Evolutionary conservation across 2,329 filamentous ascomycete species (phyloP).

Genomic region (Aspergillus alliaceus): DNA sequence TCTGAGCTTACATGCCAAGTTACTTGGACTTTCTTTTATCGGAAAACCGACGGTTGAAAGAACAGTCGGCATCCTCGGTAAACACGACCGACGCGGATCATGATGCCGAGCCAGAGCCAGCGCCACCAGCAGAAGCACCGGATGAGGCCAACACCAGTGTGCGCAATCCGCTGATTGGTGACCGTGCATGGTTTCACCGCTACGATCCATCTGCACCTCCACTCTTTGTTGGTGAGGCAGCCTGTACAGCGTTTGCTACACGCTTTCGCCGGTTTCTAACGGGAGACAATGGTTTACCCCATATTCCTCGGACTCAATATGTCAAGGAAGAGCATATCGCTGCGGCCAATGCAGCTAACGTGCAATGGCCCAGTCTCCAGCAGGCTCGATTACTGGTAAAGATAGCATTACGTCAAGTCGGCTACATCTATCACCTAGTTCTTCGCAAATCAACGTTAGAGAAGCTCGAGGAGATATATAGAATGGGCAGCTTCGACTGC

Average conservation of each 20-base stretch:
- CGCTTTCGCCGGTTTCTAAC: slow-evolving; percentile 38
- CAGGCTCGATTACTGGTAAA: slow-evolving; percentile 38
- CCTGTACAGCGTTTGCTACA: slow-evolving; percentile 42
- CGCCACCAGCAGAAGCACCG: slow-evolving; percentile 21
- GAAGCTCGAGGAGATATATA: slow-evolving; percentile 41
- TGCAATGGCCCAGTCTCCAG: slow-evolving; percentile 36
- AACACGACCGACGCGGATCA: slow-evolving; percentile 23
- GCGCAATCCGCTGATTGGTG: slow-evolving; percentile 35
- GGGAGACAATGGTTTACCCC: slow-evolving; percentile 29
- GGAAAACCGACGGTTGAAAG: slow-evolving; percentile 33
- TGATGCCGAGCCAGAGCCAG: slow-evolving; percentile 14
- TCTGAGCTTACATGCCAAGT: slow-evolving; percentile 18
- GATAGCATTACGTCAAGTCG: slow-evolving; percentile 38
- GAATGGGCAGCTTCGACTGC: slow-evolving; percentile 30
- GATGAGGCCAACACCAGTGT: slow-evolving; percentile 30
- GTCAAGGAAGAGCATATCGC: slow-evolving; percentile 32
- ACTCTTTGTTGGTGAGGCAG: slow-evolving; percentile 40
- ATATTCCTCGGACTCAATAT: slow-evolving; percentile 37
- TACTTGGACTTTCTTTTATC: slow-evolving; percentile 36
- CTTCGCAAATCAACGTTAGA: slow-evolving; percentile 40
- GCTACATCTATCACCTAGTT: slow-evolving; percentile 37
- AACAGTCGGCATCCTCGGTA: slow-evolving; percentile 29
- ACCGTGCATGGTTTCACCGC: slow-evolving; percentile 38
- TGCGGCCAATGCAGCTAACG: slow-evolving; percentile 27
- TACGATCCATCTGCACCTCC: slow-evolving; percentile 37